Base-by-base conservation (phyloP, 495 filamentous ascomycete species). In the Endocarpon pusillum region DNA sequence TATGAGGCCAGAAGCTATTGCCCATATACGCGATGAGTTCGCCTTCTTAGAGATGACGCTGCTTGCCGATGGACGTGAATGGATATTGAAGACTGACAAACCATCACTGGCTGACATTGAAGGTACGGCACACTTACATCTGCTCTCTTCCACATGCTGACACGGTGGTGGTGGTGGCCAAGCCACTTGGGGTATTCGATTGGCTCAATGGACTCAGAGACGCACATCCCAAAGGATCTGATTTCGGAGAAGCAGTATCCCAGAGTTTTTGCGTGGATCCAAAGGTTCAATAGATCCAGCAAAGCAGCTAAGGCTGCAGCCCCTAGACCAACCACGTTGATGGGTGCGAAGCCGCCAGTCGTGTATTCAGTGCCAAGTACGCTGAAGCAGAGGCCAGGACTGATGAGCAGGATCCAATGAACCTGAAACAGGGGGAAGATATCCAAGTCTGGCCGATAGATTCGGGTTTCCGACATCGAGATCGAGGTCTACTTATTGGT, bases 31-130 rank as follows among this genome's bases (percentile, higher is more conserved):
- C 16, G 38, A 45, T 6, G 46, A 42, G 6, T 57, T 72, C 24
- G 52, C 49, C 10, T 44, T 66, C 21, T 42, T 76, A 3, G 75
- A 78, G 47, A 53, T 50, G 11, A 59, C 54, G 1, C 25, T 71
- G 15, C 50, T 80, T 8, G 55, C 51, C 1, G 72, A 75, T 52
- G 65, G 65, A n/a, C 50, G 70, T 16, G 38, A 57, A 4, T 80
- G 71, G 70, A 48, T 78, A 9, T 43, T 67, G 2, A 52, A 53
- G 1, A 57, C 45, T 0, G 39, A 54, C 7, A 47, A 46, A 19
- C 62, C 71, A 7, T 48, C 49, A 10, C 43, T 73, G 44, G 67
- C 58, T 3, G 76, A 78, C 47, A 63, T 78, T 27, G 67, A 76
- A 47, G 62, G 63, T 55, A 31, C 4, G 28, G 14, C 12, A 31